phyloP scores from a whole-genome alignment of 1,284 basidiomycete genomes.

The Ceratorhiza oryzae-sativae region DNA sequence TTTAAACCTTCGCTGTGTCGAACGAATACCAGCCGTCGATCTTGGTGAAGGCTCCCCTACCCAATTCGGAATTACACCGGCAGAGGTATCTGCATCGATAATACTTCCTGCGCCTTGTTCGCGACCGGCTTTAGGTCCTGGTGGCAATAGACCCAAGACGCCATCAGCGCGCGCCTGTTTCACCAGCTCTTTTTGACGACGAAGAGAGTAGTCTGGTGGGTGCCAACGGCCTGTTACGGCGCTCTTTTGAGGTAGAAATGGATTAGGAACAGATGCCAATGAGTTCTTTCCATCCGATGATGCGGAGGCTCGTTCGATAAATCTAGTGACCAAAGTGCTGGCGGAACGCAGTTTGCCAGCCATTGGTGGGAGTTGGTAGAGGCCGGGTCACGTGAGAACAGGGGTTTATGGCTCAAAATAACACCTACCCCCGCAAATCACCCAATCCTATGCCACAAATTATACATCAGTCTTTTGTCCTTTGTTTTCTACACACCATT shows the following conservation, averaged over 20 bases:
- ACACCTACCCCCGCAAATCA: no score
- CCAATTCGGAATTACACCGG: slow-evolving; percentile 55
- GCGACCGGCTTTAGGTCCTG: slow-evolving; percentile 60
- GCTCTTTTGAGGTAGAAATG: slow-evolving; percentile 70
- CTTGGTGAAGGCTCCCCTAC: slow-evolving; percentile 54
- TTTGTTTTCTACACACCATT: no score
- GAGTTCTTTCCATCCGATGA: background rate
- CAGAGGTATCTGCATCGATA: background rate
- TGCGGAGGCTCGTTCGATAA: slow-evolving; percentile 23
- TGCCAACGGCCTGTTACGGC: slow-evolving; percentile 69
- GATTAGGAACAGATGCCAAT: slow-evolving; percentile 55
- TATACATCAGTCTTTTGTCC: no score
- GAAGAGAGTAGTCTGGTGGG: slow-evolving; percentile 70
- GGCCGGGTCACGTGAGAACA: slow-evolving; percentile 17
- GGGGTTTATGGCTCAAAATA: no score
- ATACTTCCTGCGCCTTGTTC: slow-evolving; percentile 23
- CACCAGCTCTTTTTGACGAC: slow-evolving; percentile 76
- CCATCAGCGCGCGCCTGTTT: slow-evolving; percentile 67
- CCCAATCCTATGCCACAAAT: no score
- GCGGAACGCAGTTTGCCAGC: slow-evolving; percentile 33
- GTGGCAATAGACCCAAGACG: slow-evolving; percentile 65
- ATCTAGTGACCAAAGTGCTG: slow-evolving; percentile 21
- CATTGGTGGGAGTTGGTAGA: background rate
- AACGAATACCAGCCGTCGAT: slow-evolving; percentile 53
- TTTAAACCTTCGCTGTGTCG: slow-evolving; percentile 73